Base-by-base conservation (phyloP, 257 asterid genomes). In the Phtheirospermum japonicum region DNA sequence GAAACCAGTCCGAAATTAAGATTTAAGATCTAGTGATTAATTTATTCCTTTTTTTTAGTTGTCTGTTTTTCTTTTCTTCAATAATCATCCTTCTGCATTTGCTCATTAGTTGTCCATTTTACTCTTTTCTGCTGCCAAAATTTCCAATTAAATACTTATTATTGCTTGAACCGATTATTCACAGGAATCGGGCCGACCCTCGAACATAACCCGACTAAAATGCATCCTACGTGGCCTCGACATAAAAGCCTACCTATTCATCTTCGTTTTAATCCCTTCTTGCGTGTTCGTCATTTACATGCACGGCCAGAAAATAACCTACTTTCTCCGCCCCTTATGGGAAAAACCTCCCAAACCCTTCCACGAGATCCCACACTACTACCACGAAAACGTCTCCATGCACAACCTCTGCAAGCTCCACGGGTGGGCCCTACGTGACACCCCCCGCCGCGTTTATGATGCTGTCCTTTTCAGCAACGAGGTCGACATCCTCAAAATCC, bases 331-430 rank as follows among this genome's bases (percentile, higher is more conserved):
- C 46, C 97, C 97, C 0, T 64, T 90, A 6, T 90, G 97, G 97
- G 90, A 85, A 56, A 83, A 90, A 13, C 95, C 95, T 1, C 97
- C 97, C 0, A 82, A 79, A 69, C 83, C 97, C n/a, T 90, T 90
- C 77, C 74, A 73, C 4, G 92, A 83, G 61, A 76, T 73, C 20
- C 78, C 92, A 50, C 97, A 90, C 53, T 90, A 90, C 80, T 87
- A 90, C 57, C 85, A 87, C 23, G 94, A 83, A 63, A 80, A 86
- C 19, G 82, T 87, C 7, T 71, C 95, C 0, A 90, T 84, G 94
- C 90, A 80, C 73, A 85, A 79, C 72, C 86, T 81, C 7, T 90
- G 97, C 63, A 87, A 75, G 56, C 95, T 90, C 60, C 94, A 90
- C 7, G 94, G 97, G 5, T 90, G 97, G 97, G 86, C 84, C 4